Evolutionary conservation across 768 basidiomycete species (phyloP).

Genomic region (Russula compacta): DNA sequence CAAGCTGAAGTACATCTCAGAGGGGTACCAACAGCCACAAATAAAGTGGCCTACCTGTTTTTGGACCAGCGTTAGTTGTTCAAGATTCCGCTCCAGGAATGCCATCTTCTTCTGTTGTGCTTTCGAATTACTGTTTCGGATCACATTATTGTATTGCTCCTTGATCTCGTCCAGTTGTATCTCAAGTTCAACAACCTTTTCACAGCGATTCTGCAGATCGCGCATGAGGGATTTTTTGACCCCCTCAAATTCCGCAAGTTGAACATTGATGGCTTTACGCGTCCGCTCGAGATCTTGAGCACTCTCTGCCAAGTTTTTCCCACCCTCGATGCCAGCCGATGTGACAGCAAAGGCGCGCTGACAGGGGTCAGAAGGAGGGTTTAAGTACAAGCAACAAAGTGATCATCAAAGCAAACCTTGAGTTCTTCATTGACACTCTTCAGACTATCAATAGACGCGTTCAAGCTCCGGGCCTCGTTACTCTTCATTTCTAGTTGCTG

Average conservation of each 20-base stretch:
- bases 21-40: background rate
- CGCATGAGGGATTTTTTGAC: slow-evolving; percentile 99
- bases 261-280: slow-evolving; percentile 94
- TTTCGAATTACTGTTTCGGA: slow-evolving; percentile 96
- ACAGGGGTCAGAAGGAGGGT: slow-evolving; percentile 12
- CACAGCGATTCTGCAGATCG: slow-evolving; percentile 97
- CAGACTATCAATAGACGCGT: slow-evolving; percentile 81
- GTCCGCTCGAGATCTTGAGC: slow-evolving; percentile 96
- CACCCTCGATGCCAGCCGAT: slow-evolving; percentile 93
- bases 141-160: slow-evolving; percentile 98
- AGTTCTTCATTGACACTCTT: slow-evolving; percentile 97
- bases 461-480: slow-evolving; percentile 77
- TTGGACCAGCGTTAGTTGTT: slow-evolving; percentile 91
- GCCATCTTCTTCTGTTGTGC: slow-evolving; percentile 99
- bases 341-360: slow-evolving; percentile 97
- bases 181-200: slow-evolving; percentile 99
- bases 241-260: slow-evolving; percentile 95
- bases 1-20: slow-evolving; percentile 49
- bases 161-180: slow-evolving; percentile 98
- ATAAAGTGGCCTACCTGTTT: slow-evolving; percentile 61
- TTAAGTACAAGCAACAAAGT: background rate
- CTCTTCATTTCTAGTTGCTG: slow-evolving; percentile 81
- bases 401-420: slow-evolving; percentile 54
- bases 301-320: slow-evolving; percentile 93
- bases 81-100: slow-evolving; percentile 93